Percentiles rank a stretch among this genome's conserved stretches.
These are phyloP conservation scores for Paxillus involutus DNA, from an alignment of 768 basidiomycete species.

Conservation along the genomic window DNA sequence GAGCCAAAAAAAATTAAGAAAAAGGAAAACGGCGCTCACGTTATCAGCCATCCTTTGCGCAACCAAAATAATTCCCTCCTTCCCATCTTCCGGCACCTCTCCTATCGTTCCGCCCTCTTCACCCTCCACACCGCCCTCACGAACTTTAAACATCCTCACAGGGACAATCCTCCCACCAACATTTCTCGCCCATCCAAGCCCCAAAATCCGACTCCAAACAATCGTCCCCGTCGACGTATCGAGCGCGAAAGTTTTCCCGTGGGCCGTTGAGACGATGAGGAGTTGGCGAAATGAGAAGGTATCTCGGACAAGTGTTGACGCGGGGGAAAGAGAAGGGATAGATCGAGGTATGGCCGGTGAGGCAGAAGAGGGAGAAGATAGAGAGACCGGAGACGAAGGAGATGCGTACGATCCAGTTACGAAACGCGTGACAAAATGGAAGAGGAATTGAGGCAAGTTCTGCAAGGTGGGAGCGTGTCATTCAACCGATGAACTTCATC, in stretches of 20 bases:
- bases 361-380: neutral
- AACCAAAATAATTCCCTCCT: constrained; percentile 60
- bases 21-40: constrained; percentile 37
- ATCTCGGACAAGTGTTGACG: constrained; percentile 56
- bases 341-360: constrained; percentile 17
- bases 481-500: neutral
- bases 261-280: constrained; percentile 66
- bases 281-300: constrained; percentile 87
- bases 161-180: constrained; percentile 59
- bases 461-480: constrained; percentile 24
- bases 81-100: constrained; percentile 41
- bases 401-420: constrained; percentile 65
- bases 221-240: constrained; percentile 77
- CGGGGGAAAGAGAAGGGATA: constrained; percentile 23
- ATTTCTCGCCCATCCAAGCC: constrained; percentile 63
- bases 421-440: constrained; percentile 70
- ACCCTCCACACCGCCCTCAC: constrained; percentile 27
- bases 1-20: neutral
- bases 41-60: constrained; percentile 62
- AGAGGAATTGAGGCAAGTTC: constrained; percentile 70
- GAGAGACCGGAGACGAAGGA: constrained; percentile 35
- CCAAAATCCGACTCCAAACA: constrained; percentile 79
- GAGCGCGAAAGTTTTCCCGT: constrained; percentile 79
- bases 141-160: constrained; percentile 58
- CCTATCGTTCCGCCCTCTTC: neutral